Percentiles rank a stretch among this genome's conserved stretches.
These are phyloP conservation scores for Populus tomentosa DNA, from an alignment of 441 rosid genomes.

Conservation along the genomic window DNA sequence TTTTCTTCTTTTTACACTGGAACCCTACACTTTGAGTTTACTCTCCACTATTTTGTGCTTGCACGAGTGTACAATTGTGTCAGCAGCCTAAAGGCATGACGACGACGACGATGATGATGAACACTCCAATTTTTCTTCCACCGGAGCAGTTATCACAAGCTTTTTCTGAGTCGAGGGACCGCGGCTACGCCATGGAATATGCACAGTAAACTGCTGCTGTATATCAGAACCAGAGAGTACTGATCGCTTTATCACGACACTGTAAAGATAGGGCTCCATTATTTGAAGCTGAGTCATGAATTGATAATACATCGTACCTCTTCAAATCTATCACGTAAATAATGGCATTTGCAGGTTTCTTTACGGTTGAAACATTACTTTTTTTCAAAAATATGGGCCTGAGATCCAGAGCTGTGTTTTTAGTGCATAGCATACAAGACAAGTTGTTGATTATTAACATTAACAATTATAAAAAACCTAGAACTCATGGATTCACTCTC, in stretches of 20 bases:
- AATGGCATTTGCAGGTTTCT: not conserved
- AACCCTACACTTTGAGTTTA: too few relatives aligned
- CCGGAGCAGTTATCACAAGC: not conserved
- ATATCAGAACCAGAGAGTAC: not conserved
- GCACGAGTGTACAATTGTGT: not conserved
- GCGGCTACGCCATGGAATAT: not conserved
- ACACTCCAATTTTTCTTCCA: not conserved
- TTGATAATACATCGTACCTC: not conserved
- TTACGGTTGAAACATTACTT: not conserved
- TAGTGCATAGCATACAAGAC: not conserved
- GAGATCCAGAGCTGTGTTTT: not conserved
- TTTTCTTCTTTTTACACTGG: not conserved
- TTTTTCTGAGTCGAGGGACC: constrained; percentile 9
- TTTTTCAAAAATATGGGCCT: not conserved
- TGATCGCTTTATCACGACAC: not conserved
- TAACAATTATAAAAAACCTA: not conserved
- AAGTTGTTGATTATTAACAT: not conserved
- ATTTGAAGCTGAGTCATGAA: not conserved
- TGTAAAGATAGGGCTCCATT: not conserved
- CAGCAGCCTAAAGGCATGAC: not conserved
- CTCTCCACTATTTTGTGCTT: not conserved
- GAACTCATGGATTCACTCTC: too few relatives aligned
- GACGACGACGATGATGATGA: not conserved
- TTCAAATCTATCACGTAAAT: not conserved
- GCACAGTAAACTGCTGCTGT: not conserved